phyloP scores from a whole-genome alignment of 2,329 filamentous ascomycete species.

The Sclerotinia glacialis region DNA sequence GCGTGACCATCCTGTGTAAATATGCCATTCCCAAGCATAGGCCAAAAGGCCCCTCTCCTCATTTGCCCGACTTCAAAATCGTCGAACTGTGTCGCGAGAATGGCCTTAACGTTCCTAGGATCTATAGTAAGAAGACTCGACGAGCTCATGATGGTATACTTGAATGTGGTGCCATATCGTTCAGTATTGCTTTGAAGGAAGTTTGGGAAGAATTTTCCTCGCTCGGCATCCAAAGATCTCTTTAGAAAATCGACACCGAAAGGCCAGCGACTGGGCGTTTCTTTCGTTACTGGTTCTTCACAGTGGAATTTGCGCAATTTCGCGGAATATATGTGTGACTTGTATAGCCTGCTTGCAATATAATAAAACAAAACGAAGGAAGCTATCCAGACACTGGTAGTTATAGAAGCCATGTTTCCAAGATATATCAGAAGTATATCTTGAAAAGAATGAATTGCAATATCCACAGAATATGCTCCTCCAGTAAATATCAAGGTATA shows the following conservation, averaged over 20 bases:
- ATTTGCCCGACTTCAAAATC: conserved; percentile 44
- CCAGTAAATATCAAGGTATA: background rate
- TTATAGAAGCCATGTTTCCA: background rate
- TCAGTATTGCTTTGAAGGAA: background rate
- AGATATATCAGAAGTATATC: background rate
- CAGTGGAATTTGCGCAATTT: background rate
- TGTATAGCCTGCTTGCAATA: background rate
- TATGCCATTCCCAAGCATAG: conserved; percentile 25
- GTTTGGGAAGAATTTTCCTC: background rate
- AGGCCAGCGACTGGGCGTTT: background rate
- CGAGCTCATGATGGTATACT: background rate
- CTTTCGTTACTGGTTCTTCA: background rate
- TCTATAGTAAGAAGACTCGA: conserved; percentile 37
- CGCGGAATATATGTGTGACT: background rate
- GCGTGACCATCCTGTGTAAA: conserved; percentile 21
- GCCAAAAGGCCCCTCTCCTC: background rate
- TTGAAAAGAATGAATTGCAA: background rate
- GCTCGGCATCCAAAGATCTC: background rate
- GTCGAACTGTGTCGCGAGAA: conserved; percentile 52
- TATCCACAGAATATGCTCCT: background rate
- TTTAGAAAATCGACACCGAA: conserved; percentile 1
- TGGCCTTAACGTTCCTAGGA: conserved; percentile 53
- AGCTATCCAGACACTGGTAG: background rate
- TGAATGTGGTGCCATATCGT: background rate
- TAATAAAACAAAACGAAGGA: background rate